Evolutionary conservation across 2,329 filamentous ascomycete species (phyloP).

Genomic region (Cucurbitaria berberidis): DNA sequence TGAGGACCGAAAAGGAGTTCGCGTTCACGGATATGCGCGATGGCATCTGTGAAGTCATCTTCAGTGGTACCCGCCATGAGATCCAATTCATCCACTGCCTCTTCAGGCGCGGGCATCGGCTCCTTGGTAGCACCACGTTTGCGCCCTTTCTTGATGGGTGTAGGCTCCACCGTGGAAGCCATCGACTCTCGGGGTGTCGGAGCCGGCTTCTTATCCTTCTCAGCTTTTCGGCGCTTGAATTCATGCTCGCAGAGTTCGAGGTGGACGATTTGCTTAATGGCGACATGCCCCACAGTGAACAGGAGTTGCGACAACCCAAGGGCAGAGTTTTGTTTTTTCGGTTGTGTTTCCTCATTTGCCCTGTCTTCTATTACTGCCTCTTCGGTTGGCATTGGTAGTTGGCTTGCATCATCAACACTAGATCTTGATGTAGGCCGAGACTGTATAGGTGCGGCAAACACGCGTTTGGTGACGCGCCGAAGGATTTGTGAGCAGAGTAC

Average conservation of each 20-base stretch:
- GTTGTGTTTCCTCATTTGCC: constrained; percentile 31
- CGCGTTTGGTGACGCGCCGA: constrained; percentile 80
- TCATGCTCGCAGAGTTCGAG: constrained; percentile 96
- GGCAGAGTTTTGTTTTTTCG: constrained; percentile 68
- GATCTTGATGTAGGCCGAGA: constrained; percentile 40
- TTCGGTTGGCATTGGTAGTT: constrained; percentile 15
- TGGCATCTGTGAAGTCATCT: constrained; percentile 88
- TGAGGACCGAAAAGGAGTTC: constrained; percentile 83
- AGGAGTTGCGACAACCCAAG: constrained; percentile 86
- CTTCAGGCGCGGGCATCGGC: constrained; percentile 60
- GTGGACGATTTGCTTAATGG: constrained; percentile 98
- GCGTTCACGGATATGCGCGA: constrained; percentile 81
- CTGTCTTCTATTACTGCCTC: constrained; percentile 30
- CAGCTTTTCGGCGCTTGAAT: constrained; percentile 94
- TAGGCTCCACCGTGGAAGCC: constrained; percentile 28
- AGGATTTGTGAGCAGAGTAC: constrained; percentile 90
- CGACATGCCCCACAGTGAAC: constrained; percentile 94
- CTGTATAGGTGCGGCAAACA: constrained; percentile 68
- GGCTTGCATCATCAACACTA: constrained; percentile 39
- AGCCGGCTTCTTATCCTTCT: constrained; percentile 73
- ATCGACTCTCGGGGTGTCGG: constrained; percentile 42
- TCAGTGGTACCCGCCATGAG: constrained; percentile 96
- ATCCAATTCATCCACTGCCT: constrained; percentile 83
- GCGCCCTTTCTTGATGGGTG: constrained; percentile 49
- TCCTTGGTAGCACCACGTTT: constrained; percentile 49